phyloP scores from a whole-genome alignment of 2,329 filamentous ascomycete genomes.

The Colletotrichum lupini region DNA sequence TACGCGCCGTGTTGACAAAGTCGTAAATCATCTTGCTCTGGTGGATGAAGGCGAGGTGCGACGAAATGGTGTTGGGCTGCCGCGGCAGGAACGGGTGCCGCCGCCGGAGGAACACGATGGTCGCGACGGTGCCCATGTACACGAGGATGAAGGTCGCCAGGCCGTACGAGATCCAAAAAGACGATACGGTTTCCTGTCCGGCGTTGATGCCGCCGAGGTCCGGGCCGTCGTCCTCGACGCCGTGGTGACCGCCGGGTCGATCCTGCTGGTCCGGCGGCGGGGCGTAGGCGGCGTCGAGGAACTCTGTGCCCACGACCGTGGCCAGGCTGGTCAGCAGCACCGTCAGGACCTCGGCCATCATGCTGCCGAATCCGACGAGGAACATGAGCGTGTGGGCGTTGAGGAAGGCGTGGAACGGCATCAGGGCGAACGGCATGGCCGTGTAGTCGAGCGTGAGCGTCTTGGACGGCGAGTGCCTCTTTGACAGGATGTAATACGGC shows the following conservation, averaged over 20 bases:
- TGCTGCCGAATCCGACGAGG: conserved; percentile 75
- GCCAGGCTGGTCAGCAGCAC: conserved; percentile 75
- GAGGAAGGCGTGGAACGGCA: conserved; percentile 69
- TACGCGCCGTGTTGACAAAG: conserved; percentile 77
- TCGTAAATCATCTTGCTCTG: conserved; percentile 83
- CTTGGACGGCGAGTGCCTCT: conserved; percentile 71
- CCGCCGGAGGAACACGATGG: conserved; percentile 69
- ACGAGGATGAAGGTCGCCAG: conserved; percentile 73
- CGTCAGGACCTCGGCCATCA: conserved; percentile 79
- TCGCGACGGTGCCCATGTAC: conserved; percentile 71
- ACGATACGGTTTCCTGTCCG: conserved; percentile 69
- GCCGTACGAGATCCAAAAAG: conserved; percentile 74
- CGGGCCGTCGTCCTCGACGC: not conserved
- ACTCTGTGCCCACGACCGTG: conserved; percentile 71
- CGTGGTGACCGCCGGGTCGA: too few species aligned
- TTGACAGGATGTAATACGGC: conserved; percentile 77
- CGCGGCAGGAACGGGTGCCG: conserved; percentile 79
- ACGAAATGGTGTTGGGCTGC: conserved; percentile 82
- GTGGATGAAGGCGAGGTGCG: conserved; percentile 81
- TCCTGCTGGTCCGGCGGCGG: conserved; percentile 4
- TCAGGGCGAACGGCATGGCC: conserved; percentile 74
- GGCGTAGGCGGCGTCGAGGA: conserved; percentile 52
- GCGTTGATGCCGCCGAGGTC: conserved; percentile 52
- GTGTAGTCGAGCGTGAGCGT: conserved; percentile 80
- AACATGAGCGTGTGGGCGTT: conserved; percentile 75